Percentiles rank a stretch among this genome's conserved stretches.
These are phyloP conservation scores for Pezicula radicicola DNA, from an alignment of 2,329 filamentous ascomycete genomes.

Conservation along the genomic window DNA sequence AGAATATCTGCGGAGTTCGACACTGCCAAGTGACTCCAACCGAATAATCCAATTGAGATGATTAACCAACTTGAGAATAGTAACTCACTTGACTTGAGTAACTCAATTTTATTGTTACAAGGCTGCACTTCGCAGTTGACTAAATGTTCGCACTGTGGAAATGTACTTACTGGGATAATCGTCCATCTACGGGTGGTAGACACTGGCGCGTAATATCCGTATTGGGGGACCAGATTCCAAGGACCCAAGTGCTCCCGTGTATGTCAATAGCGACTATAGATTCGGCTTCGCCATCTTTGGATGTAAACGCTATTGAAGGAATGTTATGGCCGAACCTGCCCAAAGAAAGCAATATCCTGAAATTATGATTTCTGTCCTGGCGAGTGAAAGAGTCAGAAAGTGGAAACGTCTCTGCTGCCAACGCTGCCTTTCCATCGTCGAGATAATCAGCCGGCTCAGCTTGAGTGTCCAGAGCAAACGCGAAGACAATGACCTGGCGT, in stretches of 20 bases:
- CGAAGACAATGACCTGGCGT: slow-evolving; percentile 52
- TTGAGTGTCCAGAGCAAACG: slow-evolving; percentile 32
- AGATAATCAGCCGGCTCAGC: neutral
- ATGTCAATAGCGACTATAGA: slow-evolving; percentile 23
- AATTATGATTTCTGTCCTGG: too few species aligned
- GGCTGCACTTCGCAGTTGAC: too few species aligned
- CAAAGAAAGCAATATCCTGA: too few species aligned
- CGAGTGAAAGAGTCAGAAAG: neutral
- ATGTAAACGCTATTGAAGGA: slow-evolving; percentile 24
- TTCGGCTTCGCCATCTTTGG: slow-evolving; percentile 15
- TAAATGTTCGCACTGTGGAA: neutral
- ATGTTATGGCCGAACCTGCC: slow-evolving; percentile 16
- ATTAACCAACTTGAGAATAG: too few species aligned
- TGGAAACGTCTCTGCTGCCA: neutral
- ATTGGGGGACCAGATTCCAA: slow-evolving; percentile 1
- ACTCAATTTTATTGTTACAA: too few species aligned
- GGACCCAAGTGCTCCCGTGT: slow-evolving; percentile 14
- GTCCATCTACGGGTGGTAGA: neutral
- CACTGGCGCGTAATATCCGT: neutral
- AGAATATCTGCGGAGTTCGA: too few species aligned
- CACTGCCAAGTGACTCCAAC: too few species aligned
- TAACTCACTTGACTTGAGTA: too few species aligned
- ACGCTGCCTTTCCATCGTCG: neutral
- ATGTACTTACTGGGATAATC: neutral
- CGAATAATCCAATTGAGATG: too few species aligned